Conservation (phyloP, 768 basidiomycete genomes). For the Xerocomus brunneocitrinus region DNA sequence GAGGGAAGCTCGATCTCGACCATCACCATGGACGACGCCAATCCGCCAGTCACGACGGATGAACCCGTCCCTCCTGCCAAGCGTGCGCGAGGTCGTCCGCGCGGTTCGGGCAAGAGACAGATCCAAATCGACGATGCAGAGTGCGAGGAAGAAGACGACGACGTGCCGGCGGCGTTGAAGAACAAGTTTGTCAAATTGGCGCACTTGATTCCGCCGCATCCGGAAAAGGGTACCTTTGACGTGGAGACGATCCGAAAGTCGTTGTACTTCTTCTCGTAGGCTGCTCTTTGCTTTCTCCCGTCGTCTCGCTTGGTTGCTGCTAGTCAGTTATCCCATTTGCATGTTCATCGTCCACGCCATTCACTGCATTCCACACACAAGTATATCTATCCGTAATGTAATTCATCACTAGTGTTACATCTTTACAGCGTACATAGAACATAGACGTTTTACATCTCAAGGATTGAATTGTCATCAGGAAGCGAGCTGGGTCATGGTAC, state of each 20-base stretch:
- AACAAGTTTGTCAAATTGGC: constrained; percentile 70
- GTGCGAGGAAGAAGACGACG: constrained; percentile 11
- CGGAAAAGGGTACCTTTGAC: constrained; percentile 80
- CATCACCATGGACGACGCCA: constrained; percentile 5
- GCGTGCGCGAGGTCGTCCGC: constrained; percentile 18
- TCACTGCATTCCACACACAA: background rate
- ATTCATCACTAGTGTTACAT: constrained; percentile 10
- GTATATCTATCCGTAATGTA: constrained; percentile 19
- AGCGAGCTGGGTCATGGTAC: constrained; percentile 13
- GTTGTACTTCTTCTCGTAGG: constrained; percentile 90
- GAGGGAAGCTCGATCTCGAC: constrained; percentile 31
- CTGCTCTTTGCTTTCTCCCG: background rate
- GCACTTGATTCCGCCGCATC: constrained; percentile 76
- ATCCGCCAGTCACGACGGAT: background rate
- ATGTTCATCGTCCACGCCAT: background rate
- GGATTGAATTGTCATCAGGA: background rate
- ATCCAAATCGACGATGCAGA: constrained; percentile 7
- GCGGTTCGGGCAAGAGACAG: constrained; percentile 16
- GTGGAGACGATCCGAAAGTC: constrained; percentile 78
- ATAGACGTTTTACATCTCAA: constrained; percentile 1
- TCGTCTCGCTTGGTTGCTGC: background rate
- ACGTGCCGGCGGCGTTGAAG: constrained; percentile 23
- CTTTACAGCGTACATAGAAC: constrained; percentile 11
- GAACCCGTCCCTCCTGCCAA: constrained; percentile 1
- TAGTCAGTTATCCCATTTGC: background rate